A percentile compares a stretch with the other conserved stretches of the same genome.
Conservation (phyloP, 192 early-diverging fungal genomes). For the Mortierella hygrophila region DNA sequence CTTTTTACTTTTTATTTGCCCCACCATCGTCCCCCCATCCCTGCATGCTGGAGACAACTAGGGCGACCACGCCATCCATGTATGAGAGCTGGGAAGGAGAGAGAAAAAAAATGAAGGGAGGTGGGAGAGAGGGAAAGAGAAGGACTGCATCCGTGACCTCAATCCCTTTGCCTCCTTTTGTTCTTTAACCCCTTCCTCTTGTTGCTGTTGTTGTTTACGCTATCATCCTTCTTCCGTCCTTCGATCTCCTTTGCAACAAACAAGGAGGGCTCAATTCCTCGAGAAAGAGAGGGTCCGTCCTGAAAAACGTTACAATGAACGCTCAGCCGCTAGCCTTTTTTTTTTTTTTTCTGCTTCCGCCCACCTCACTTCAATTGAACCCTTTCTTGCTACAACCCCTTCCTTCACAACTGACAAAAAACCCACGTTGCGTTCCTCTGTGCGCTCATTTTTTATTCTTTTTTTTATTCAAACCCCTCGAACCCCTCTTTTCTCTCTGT, state of each 20-base stretch:
- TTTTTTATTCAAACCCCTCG: no score
- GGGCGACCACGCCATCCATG: background rate
- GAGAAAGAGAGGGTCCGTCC: background rate
- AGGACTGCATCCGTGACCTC: background rate
- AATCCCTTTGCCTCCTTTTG: background rate
- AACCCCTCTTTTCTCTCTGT: no score
- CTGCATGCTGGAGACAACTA: conserved; percentile 1
- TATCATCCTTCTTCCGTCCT: no score
- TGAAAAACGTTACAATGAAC: background rate
- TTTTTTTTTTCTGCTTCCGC: no score
- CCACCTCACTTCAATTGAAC: no score
- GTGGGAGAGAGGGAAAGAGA: background rate
- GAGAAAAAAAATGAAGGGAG: background rate
- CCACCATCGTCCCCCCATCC: background rate
- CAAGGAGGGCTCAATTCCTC: background rate
- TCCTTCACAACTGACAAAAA: no score
- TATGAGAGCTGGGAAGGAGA: background rate
- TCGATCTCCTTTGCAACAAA: background rate
- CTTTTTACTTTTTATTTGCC: background rate
- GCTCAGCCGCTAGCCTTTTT: no score
- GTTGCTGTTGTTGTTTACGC: background rate
- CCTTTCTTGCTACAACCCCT: no score
- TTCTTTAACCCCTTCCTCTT: background rate
- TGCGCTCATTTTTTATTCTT: no score
- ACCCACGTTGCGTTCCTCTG: no score